These are phyloP conservation scores for Colletotrichum abscissum DNA, from an alignment of 2,329 filamentous ascomycete genomes.

Conservation along the genomic window DNA sequence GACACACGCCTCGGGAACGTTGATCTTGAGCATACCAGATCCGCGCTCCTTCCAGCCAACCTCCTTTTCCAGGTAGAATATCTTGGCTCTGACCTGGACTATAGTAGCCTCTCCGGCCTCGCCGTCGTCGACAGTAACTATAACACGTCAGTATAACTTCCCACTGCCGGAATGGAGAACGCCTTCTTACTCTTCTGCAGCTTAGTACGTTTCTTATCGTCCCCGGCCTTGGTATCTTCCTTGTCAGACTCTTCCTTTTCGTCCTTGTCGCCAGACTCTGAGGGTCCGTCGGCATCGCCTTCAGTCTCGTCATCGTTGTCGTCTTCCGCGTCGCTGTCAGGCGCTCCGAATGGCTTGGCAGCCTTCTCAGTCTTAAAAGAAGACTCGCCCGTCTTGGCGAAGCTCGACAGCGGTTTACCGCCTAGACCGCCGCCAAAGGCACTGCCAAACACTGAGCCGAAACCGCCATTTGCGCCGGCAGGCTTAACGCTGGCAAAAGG, in stretches of 20 bases:
- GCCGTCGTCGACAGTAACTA: conserved; percentile 82
- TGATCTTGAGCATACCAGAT: conserved; percentile 85
- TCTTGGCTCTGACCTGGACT: conserved; percentile 81
- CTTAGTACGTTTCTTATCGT: conserved; percentile 74
- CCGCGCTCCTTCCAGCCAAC: conserved; percentile 92
- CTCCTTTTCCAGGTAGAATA: conserved; percentile 81
- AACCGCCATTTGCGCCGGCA: conserved; percentile 51
- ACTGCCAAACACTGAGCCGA: conserved; percentile 56
- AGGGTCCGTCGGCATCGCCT: conserved; percentile 48
- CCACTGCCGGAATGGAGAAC: background rate
- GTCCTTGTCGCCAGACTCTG: conserved; percentile 53
- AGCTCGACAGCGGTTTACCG: conserved; percentile 69
- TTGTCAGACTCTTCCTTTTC: conserved; percentile 67
- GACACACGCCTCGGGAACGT: conserved; percentile 71
- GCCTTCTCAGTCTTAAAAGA: conserved; percentile 68
- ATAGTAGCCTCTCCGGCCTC: conserved; percentile 85
- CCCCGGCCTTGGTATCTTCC: conserved; percentile 60
- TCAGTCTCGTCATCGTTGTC: conserved; percentile 54
- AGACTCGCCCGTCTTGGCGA: conserved; percentile 71
- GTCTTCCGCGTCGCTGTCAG: conserved; percentile 72
- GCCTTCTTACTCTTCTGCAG: conserved; percentile 74
- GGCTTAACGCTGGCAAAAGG: conserved; percentile 60
- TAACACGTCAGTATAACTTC: conserved; percentile 41
- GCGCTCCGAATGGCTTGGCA: conserved; percentile 80
- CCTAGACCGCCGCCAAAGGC: conserved; percentile 57